Conservation (phyloP, 768 basidiomycete genomes). For the Boletus pseudopeckii region DNA sequence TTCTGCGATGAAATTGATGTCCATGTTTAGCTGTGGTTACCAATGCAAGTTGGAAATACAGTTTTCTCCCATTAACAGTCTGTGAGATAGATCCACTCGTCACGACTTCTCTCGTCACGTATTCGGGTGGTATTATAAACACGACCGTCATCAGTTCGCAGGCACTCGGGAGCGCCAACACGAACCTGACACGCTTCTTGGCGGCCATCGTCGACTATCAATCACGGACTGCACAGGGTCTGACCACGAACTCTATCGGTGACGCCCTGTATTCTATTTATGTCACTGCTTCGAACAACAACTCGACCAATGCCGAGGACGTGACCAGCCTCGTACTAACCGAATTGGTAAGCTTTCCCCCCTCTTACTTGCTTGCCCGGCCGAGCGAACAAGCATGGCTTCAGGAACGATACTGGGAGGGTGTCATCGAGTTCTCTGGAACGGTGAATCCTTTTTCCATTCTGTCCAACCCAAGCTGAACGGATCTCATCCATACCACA, state of each 20-base stretch:
- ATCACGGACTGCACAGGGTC: constrained; percentile 8
- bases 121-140: constrained; percentile 2
- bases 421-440: constrained; percentile 17
- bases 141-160: not conserved
- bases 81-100: constrained; percentile 9
- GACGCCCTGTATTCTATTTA: constrained; percentile 17
- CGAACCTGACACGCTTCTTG: constrained; percentile 11
- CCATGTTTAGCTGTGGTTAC: not conserved
- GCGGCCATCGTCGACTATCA: constrained; percentile 7
- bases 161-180: not conserved
- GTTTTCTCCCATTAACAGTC: constrained; percentile 7
- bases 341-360: constrained; percentile 1
- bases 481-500: not conserved
- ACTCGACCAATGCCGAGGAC: not conserved
- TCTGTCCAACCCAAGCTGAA: not conserved
- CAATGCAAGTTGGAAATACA: constrained; percentile 10
- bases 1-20: too few relatives aligned
- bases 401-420: constrained; percentile 15
- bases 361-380: too few relatives aligned
- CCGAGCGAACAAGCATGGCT: too few relatives aligned
- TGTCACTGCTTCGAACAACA: not conserved
- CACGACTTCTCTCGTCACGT: constrained; percentile 14
- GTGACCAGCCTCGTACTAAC: not conserved
- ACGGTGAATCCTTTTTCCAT: constrained; percentile 2
- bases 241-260: constrained; percentile 14